Evolutionary conservation across 768 basidiomycete species (phyloP), one percentile per base, ranked within the genome.

Genomic region (Trametes maxima): DNA sequence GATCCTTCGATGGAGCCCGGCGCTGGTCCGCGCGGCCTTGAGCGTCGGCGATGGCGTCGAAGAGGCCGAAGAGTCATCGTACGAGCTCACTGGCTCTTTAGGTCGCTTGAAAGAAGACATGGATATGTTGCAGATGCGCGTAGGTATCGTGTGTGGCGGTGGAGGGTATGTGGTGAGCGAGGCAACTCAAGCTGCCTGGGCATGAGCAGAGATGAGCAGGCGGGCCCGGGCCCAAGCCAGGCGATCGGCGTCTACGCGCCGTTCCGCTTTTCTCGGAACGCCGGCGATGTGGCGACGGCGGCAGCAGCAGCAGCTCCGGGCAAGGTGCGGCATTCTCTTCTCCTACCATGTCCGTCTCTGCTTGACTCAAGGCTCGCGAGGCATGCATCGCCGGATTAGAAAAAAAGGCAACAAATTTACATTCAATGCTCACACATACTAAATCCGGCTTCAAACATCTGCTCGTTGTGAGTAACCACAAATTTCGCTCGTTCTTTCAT

Each of bases 401-500:
- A 33, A 3, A n/a, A 33, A 3, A n/a, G n/a, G n/a, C n/a, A n/a
- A 33, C 8, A 33, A 33, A 3, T 8, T 8, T 33, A 33, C 3
- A 33, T 4, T 51, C 40, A 60, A 42, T 60, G 59, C 37, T 60
- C 59, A 45, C 67, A 68, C 67, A 68, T 63, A 14, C 60, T 52
- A 33, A 68, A 68, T 10, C 40, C 37, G 2, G 43, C 36, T n/a
- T 54, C 62, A 39, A 68, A 65, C 8, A 57, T 19, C 17, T 55
- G n/a, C 14, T 49, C 25, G 45, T 60, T 57, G 39, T 66, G 52
- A 14, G 21, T 46, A 10, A 39, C 8, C 14, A 68, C 58, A 50
- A 65, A 66, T 8, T 28, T n/a, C 17, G 54, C 59, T 2, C 69
- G 58, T 37, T 69, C 69, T 12, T 64, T 45, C 69, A 69, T 68